These are phyloP conservation scores for Globisporangium megalacanthum DNA, from an alignment of 352 stramenopile species.

Conservation along the genomic window DNA sequence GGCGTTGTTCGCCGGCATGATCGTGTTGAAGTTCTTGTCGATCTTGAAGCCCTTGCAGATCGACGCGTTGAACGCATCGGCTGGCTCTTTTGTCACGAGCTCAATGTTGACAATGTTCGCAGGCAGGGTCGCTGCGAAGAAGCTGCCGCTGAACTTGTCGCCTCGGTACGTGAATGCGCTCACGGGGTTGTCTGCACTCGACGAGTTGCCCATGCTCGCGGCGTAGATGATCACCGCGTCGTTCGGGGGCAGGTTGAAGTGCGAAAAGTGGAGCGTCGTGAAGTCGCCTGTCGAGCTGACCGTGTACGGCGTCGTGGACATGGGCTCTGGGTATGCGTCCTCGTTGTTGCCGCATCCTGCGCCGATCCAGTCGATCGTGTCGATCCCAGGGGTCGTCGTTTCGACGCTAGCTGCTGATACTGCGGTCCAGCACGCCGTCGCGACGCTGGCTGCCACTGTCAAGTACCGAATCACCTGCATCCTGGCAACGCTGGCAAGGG, in stretches of 20 bases:
- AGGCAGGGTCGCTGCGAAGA: constrained; percentile 34
- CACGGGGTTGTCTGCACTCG: constrained; percentile 22
- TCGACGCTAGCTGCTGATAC: background rate
- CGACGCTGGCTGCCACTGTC: background rate
- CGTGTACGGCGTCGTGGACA: constrained; percentile 19
- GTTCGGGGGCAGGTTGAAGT: constrained; percentile 50
- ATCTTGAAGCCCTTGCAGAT: constrained; percentile 46
- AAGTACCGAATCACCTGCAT: background rate
- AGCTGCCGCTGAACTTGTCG: constrained; percentile 20
- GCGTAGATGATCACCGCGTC: constrained; percentile 52
- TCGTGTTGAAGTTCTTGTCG: constrained; percentile 41
- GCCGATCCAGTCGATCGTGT: constrained; percentile 13
- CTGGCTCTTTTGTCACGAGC: constrained; percentile 28
- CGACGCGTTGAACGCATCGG: constrained; percentile 16
- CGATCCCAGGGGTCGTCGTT: background rate
- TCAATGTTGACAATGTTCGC: constrained; percentile 41
- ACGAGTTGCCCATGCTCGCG: constrained; percentile 3
- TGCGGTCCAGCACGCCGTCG: background rate
- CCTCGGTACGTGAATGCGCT: constrained; percentile 30
- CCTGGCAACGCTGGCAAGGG: background rate
- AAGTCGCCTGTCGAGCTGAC: constrained; percentile 49
- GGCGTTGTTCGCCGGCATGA: constrained; percentile 18
- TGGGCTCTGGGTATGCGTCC: constrained; percentile 20
- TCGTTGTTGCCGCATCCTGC: constrained; percentile 26
- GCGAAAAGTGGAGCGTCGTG: constrained; percentile 53